Conservation (phyloP, 345 rosid genomes). For the Salix suchowensis region DNA sequence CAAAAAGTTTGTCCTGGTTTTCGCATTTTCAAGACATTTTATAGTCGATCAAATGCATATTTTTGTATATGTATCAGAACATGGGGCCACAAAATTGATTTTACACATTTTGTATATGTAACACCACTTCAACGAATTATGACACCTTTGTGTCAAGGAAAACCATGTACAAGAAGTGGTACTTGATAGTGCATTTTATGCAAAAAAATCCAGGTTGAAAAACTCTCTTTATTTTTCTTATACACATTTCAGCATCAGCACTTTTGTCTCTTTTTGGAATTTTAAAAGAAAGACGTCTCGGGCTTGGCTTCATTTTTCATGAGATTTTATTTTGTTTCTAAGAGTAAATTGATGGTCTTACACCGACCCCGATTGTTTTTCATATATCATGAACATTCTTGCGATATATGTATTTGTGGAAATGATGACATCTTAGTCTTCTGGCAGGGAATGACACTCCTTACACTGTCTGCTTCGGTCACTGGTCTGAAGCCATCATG, state of each 20-base stretch:
- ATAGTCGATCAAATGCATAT: neutral
- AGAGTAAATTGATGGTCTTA: neutral
- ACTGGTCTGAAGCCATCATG: conserved; percentile 73
- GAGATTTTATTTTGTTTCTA: neutral
- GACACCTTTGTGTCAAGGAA: neutral
- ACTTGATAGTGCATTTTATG: neutral
- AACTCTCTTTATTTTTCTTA: neutral
- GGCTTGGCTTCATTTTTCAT: neutral
- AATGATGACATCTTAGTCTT: neutral
- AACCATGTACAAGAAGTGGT: neutral
- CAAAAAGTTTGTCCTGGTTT: neutral
- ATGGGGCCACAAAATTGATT: neutral
- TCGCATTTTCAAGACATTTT: neutral
- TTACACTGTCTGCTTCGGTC: conserved; percentile 71
- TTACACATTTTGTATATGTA: too few relatives aligned
- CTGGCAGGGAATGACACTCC: conserved; percentile 75
- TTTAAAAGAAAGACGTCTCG: neutral
- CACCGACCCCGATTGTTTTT: neutral
- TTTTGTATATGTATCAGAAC: neutral
- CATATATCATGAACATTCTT: neutral
- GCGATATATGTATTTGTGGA: neutral
- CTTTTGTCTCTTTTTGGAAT: neutral
- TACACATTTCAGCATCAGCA: neutral
- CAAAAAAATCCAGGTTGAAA: neutral
- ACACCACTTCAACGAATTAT: too few relatives aligned